These are phyloP conservation scores for Coemansia sp. DNA, from an alignment of 192 early-diverging fungal species.

Conservation along the genomic window DNA sequence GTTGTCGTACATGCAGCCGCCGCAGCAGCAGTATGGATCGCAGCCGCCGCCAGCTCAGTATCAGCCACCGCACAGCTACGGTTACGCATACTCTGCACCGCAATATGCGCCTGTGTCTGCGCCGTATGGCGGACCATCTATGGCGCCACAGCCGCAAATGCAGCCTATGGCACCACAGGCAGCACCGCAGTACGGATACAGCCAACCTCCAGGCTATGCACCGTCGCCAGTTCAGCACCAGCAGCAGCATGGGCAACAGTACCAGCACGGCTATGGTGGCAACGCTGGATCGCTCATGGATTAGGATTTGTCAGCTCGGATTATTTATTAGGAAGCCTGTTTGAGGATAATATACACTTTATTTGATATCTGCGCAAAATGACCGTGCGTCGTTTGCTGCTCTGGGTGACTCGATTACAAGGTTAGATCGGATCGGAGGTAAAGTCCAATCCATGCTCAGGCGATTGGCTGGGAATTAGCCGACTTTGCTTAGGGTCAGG, in stretches of 20 bases:
- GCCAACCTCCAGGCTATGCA: constrained; percentile 13
- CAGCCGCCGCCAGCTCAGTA: constrained; percentile 19
- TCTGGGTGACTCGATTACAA: background rate
- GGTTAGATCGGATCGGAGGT: background rate
- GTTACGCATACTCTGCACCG: constrained; percentile 25
- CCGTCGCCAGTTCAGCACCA: constrained; percentile 10
- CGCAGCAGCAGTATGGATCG: constrained; percentile 15
- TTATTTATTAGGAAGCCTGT: background rate
- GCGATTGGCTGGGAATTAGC: constrained; percentile 17
- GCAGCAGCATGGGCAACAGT: constrained; percentile 32
- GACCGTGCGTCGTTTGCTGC: background rate
- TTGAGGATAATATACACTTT: background rate
- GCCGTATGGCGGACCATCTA: constrained; percentile 16
- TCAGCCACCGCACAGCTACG: constrained; percentile 28
- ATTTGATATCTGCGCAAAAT: background rate
- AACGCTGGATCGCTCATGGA: constrained; percentile 49
- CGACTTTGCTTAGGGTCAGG: constrained; percentile 8
- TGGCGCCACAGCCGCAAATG: constrained; percentile 23
- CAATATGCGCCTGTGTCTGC: constrained; percentile 26
- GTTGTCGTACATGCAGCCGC: constrained; percentile 10
- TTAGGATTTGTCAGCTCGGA: constrained; percentile 5
- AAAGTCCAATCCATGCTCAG: background rate
- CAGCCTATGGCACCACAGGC: constrained; percentile 20
- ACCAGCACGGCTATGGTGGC: constrained; percentile 52
- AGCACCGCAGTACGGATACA: constrained; percentile 23